These are phyloP conservation scores for Arthrobotrys entomopaga DNA, from an alignment of 2,329 filamentous ascomycete species.

Conservation along the genomic window DNA sequence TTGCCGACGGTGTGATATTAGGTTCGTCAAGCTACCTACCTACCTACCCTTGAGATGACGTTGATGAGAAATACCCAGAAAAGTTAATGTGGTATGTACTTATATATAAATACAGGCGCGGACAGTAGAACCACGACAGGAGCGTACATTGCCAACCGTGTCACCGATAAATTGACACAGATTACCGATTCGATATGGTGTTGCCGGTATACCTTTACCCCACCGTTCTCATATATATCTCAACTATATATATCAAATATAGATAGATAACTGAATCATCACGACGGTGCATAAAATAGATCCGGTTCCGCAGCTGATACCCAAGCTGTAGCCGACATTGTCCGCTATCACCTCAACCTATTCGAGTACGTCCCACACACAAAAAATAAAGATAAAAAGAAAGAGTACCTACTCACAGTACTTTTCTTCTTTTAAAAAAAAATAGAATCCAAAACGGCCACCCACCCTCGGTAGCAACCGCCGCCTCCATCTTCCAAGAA, in stretches of 20 bases:
- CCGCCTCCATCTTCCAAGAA: conserved; percentile 96
- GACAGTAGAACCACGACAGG: conserved; percentile 98
- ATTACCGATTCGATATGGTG: conserved; percentile 99
- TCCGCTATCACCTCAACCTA: conserved; percentile 93
- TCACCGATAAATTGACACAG: conserved; percentile 98
- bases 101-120: conserved; percentile 70
- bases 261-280: background rate
- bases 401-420: background rate
- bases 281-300: conserved; percentile 44
- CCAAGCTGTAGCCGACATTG: conserved; percentile 96
- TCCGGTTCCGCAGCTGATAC: conserved; percentile 98
- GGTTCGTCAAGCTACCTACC: conserved; percentile 66
- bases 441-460: conserved; percentile 83
- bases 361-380: conserved; percentile 66
- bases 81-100: background rate
- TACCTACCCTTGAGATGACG: too few relatives aligned
- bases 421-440: background rate
- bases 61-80: too few relatives aligned
- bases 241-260: background rate
- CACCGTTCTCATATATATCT: background rate
- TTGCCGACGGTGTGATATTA: conserved; percentile 97
- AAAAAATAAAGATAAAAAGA: background rate
- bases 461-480: conserved; percentile 91
- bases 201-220: conserved; percentile 70
- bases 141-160: conserved; percentile 97